A percentile compares a stretch with the other conserved stretches of the same genome.
phyloP scores from a whole-genome alignment of 805 yeast species.

The Priceomyces haplophilus region DNA sequence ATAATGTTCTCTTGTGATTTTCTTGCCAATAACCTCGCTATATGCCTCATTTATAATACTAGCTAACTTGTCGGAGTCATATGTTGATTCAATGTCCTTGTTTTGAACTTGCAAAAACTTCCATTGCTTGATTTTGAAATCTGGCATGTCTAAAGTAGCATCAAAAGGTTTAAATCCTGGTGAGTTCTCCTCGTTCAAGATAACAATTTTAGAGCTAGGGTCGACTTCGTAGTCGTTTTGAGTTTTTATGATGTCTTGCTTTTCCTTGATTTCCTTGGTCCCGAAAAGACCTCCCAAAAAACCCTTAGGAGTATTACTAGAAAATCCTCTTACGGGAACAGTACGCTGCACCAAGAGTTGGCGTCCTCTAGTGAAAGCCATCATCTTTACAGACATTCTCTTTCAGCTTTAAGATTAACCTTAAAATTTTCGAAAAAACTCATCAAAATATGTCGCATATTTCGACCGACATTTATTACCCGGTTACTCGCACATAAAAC shows the following conservation, averaged over 20 bases:
- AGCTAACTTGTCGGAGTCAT: constrained; percentile 21
- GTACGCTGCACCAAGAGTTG: neutral
- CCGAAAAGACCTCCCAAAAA: constrained; percentile 37
- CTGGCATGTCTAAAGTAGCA: constrained; percentile 31
- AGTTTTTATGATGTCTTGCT: constrained; percentile 34
- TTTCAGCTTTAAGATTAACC: neutral
- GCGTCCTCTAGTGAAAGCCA: neutral
- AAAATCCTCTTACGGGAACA: neutral
- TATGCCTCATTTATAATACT: constrained; percentile 25
- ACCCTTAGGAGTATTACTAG: neutral
- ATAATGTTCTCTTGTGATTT: constrained; percentile 15
- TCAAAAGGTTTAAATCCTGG: constrained; percentile 26
- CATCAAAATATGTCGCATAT: neutral
- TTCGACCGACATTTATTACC: neutral
- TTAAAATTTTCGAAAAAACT: neutral
- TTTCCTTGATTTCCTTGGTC: constrained; percentile 26
- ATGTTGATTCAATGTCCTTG: constrained; percentile 28
- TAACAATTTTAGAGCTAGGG: constrained; percentile 29
- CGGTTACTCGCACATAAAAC: neutral
- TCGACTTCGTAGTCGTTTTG: constrained; percentile 37
- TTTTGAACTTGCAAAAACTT: constrained; percentile 21
- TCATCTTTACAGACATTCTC: neutral
- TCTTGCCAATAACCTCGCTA: constrained; percentile 15
- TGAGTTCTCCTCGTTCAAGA: constrained; percentile 36
- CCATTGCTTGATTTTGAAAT: constrained; percentile 36